Base-by-base conservation (phyloP, 2,329 filamentous ascomycete species). In the Stemphylium beticola region DNA sequence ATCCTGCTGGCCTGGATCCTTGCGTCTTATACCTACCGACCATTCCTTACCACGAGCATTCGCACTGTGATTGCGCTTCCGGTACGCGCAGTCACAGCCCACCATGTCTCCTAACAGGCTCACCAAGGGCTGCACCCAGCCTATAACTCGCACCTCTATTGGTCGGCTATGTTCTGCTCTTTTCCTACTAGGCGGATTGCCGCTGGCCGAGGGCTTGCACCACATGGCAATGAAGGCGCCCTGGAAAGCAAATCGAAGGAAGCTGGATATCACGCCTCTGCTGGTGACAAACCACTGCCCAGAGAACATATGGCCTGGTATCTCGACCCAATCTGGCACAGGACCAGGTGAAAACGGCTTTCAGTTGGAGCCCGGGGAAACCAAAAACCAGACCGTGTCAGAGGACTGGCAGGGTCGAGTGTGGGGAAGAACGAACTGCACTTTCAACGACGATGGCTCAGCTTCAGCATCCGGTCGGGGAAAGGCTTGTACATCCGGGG, bases 351-450 rank as follows among this genome's bases (percentile, higher is more conserved):
- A 79, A 10, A 85, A 84, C 17, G 91, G 90, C 8, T 95, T 93
- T 69, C 82, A 86, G 66, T 81, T 93, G 32, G 68, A 75, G 1
- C 72, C 84, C 3, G 85, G 87, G 39, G 77, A 82, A 31, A 85
- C 82, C 49, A 83, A 75, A 57, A 82, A 83, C 37, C 78, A 92
- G 56, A 85, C 82, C 48, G 89, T 95, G 20, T 84, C 86, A 10
- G 79, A 83, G 44, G 85, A 91, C 62, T 96, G 91, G 91, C 87
- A 90, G 70, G 91, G 91, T 9, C 85, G 91, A 49, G 80, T 95
- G 24, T 95, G 91, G 91, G 91, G 87, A 11, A 82, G 91, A 49
- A 93, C 91, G 15, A 95, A 95, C 70, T 96, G 91, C 77, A 90
- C 84, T 34, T 91, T 92, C 73, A 85, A 87, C 63, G 79, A 79